Conservation (phyloP, 1,284 basidiomycete species). For the Cutaneotrichosporon dermatis region DNA sequence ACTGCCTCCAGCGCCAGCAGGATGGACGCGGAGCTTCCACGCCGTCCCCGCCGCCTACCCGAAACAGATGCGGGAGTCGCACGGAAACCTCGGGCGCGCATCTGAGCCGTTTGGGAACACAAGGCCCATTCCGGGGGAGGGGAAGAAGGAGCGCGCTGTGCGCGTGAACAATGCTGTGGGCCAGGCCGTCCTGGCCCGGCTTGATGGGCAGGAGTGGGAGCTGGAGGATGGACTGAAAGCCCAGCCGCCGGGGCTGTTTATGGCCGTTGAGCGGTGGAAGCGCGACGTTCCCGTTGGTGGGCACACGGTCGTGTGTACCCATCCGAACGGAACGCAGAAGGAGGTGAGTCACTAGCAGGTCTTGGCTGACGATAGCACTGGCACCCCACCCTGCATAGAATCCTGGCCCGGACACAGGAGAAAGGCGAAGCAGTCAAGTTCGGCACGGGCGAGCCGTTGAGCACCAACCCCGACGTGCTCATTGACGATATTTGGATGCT, state of each 20-base stretch:
- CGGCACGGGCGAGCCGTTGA: slow-evolving; percentile 1
- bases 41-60: slow-evolving; percentile 11
- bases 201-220: slow-evolving; percentile 8
- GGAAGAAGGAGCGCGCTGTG: slow-evolving; percentile 33
- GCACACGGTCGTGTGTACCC: slow-evolving; percentile 65
- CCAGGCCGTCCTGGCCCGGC: slow-evolving; percentile 1
- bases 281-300: slow-evolving; percentile 39
- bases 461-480: background rate
- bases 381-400: slow-evolving; percentile 58
- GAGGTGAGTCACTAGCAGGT: slow-evolving; percentile 52
- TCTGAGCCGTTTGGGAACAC: slow-evolving; percentile 19
- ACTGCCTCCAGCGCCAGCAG: slow-evolving; percentile 17
- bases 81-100: slow-evolving; percentile 19
- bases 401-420: slow-evolving; percentile 38
- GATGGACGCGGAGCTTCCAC: slow-evolving; percentile 7
- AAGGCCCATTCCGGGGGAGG: slow-evolving; percentile 17
- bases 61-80: background rate
- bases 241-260: slow-evolving; percentile 46
- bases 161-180: slow-evolving; percentile 12
- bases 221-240: slow-evolving; percentile 12
- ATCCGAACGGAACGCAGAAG: slow-evolving; percentile 71
- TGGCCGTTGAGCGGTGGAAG: slow-evolving; percentile 22
- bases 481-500: slow-evolving; percentile 75
- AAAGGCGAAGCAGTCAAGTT: background rate
- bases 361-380: slow-evolving; percentile 45